Evolutionary conservation across 805 yeast genomes (phyloP), one percentile per base, ranked within the genome.

Genomic region (Torulaspora indica): DNA sequence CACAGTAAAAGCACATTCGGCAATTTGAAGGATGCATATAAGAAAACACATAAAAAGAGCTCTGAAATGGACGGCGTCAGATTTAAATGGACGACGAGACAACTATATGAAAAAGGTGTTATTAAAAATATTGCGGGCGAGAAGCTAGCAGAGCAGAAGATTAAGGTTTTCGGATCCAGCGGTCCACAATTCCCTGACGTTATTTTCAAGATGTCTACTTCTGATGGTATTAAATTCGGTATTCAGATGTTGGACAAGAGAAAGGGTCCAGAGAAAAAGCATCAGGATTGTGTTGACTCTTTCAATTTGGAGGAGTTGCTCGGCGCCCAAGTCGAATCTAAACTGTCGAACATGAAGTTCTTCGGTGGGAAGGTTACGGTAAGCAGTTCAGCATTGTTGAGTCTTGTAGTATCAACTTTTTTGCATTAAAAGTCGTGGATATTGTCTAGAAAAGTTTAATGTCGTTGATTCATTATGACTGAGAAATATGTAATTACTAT

Each of bases 41-140:
- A 58, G 28, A 63, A 64, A 69, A 59, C 59, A 49, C 56, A 64
- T 54, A 58, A 57, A 56, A 42, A 47, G 23, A 24, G 53, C 39
- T 42, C 47, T 18, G 46, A 60, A 43, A 38, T 63, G 52, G 57
- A 54, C 67, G 70, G 66, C 72, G 65, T 76, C 72, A 23, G 85
- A 82, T 70, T 80, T 84, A 41, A 85, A 78, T 85, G 86, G 67
- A 76, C 87, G 0, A 82, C 87, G 3, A 82, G 83, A 52, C 82
- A 81, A 56, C 72, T 91, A 30, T 70, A 77, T 57, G 96, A 89
- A 46, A 82, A 77, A 50, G 82, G 85, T 0, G 75, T 89, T 1
- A 61, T 90, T 15, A 60, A 75, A 3, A 82, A 78, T 41, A 69
- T 84, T 31, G 74, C 73, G 13, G 88, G 87, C 0, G 68, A 75